Base-by-base conservation (phyloP, 345 rosid genomes). In the Adansonia digitata region DNA sequence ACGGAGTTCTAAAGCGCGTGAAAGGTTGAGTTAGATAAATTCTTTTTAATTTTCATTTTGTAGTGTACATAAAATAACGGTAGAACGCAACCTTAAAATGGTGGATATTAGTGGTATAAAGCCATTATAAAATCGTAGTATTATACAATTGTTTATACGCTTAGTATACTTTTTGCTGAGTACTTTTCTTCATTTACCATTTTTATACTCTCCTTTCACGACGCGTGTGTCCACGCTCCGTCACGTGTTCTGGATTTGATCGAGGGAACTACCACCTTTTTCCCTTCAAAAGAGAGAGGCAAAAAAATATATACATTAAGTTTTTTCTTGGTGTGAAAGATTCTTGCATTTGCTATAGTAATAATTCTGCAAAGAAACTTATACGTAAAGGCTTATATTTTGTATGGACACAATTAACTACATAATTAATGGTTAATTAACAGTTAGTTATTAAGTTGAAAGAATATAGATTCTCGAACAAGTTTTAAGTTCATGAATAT, bases 1-100 rank as follows among this genome's bases (percentile, higher is more conserved):
- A 42, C 81, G 40, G 91, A 82, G 75, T 89, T 78, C 75, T 88
- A 75, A 82, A 61, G 74, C 86, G 71, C 77, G 81, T 78, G 77
- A 49, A 71, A 78, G 71, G 49, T 53, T 17, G 62, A 69, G 71
- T 77, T 66, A 77, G 77, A 76, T 45, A 65, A 73, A 37, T 42
- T 43, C 20, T 53, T 68, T 68, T 69, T 27, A 57, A n/a, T 59
- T 69, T 68, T 52, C 7, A 49, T 17, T n/a, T 71, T 71, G 73
- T 74, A 65, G 80, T 82, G 48, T 71, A 73, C 75, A 81, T 46
- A 69, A 79, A 75, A 80, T 78, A 84, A 73, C 37, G 83, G 60
- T 75, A 81, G 71, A 75, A 81, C 67, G 71, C 29, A 70, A 78
- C 37, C 45, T 59, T 12, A 78, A 73, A 71, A 59, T 72, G 79